phyloP scores from a whole-genome alignment of 805 yeast species.

The Hanseniaspora singularis region DNA sequence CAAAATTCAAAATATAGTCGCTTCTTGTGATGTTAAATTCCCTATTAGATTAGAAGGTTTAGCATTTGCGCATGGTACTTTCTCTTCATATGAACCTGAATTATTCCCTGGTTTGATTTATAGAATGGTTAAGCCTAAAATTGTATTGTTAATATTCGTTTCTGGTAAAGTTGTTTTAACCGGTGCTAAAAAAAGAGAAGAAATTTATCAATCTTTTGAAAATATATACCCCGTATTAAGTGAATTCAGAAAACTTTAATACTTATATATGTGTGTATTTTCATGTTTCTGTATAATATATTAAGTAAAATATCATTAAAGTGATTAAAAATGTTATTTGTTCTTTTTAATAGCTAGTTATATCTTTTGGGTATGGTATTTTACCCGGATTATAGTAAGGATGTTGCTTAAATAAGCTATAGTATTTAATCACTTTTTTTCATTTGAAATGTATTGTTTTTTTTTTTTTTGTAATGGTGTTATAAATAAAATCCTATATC shows the following conservation, averaged over 20 bases:
- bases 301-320: no score
- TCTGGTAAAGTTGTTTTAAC: constrained; percentile 95
- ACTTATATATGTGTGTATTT: no score
- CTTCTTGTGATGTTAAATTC: constrained; percentile 96
- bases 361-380: no score
- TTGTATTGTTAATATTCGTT: constrained; percentile 87
- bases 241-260: constrained; percentile 76
- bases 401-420: no score
- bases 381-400: no score
- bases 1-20: constrained; percentile 95
- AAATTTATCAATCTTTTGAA: constrained; percentile 94
- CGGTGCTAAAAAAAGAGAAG: constrained; percentile 98
- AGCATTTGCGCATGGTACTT: constrained; percentile 96
- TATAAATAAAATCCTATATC: no score
- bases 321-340: no score
- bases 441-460: no score
- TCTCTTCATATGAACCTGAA: constrained; percentile 97
- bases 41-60: constrained; percentile 95
- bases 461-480: no score
- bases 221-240: constrained; percentile 96
- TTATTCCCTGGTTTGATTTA: constrained; percentile 95
- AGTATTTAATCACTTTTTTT: no score
- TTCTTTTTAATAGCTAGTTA: no score
- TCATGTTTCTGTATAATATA: no score
- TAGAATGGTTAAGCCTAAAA: constrained; percentile 98